phyloP scores from a whole-genome alignment of 2,329 filamentous ascomycete species.

The Colletotrichum filicis region DNA sequence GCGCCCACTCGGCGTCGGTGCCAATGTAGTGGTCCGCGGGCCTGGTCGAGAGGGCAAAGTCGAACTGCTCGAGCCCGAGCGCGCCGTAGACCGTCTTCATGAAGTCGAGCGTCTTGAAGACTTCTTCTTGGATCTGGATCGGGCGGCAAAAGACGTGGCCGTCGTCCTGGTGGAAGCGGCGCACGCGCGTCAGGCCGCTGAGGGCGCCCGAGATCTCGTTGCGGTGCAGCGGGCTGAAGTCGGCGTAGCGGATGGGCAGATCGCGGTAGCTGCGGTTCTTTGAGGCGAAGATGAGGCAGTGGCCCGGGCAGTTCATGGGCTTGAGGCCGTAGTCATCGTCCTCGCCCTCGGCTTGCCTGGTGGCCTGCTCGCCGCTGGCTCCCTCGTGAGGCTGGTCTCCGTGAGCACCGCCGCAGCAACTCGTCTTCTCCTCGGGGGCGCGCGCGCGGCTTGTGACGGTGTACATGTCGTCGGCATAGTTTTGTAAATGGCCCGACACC shows the following conservation, averaged over 20 bases:
- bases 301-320: constrained; percentile 93
- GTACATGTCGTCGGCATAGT: constrained; percentile 94
- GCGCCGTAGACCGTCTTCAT: constrained; percentile 78
- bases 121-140: constrained; percentile 79
- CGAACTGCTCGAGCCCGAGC: constrained; percentile 77
- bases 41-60: constrained; percentile 81
- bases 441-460: constrained; percentile 71
- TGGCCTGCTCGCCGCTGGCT: constrained; percentile 30
- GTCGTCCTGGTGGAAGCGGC: constrained; percentile 91
- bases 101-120: constrained; percentile 78
- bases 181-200: constrained; percentile 83
- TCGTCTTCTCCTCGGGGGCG: constrained; percentile 24
- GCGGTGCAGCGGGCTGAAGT: constrained; percentile 87
- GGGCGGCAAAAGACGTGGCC: constrained; percentile 91
- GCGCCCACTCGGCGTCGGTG: constrained; percentile 70
- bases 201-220: constrained; percentile 87
- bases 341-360: constrained; percentile 56
- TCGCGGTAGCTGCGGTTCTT: constrained; percentile 81
- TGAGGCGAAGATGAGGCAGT: constrained; percentile 85
- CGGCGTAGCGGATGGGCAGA: constrained; percentile 84
- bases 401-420: constrained; percentile 47
- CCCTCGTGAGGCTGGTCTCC: constrained; percentile 30
- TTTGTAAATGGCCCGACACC: constrained; percentile 86
- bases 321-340: constrained; percentile 84
- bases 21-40: constrained; percentile 84